phyloP scores from a whole-genome alignment of 371 early-diverging fungal species.

The Mucor racemosus region DNA sequence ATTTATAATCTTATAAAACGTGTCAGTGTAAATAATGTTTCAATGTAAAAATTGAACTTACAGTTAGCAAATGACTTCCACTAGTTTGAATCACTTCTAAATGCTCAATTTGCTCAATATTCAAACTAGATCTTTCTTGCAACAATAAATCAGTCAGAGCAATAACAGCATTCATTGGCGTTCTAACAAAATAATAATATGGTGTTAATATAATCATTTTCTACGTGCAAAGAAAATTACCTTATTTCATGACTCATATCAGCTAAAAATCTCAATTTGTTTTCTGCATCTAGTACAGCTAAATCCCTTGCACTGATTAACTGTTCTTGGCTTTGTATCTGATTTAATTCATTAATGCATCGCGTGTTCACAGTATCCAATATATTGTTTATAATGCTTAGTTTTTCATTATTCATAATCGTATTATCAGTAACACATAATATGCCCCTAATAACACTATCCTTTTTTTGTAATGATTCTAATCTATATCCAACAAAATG shows the following conservation, averaged over 20 bases:
- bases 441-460: constrained; percentile 13
- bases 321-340: constrained; percentile 46
- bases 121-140: constrained; percentile 54
- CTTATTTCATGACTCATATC: constrained; percentile 63
- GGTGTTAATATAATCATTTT: too few relatives aligned
- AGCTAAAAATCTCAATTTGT: constrained; percentile 64
- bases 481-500: constrained; percentile 23
- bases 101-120: constrained; percentile 58
- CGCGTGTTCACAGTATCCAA: constrained; percentile 43
- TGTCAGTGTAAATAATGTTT: too few relatives aligned
- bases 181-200: too few relatives aligned
- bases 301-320: constrained; percentile 54
- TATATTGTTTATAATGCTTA: constrained; percentile 17
- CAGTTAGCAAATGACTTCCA: constrained; percentile 64
- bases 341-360: constrained; percentile 52
- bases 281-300: constrained; percentile 61
- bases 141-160: constrained; percentile 62
- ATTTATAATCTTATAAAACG: constrained; percentile 69
- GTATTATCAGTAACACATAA: constrained; percentile 20
- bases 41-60: too few relatives aligned
- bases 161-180: constrained; percentile 68
- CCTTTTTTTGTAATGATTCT: constrained; percentile 19
- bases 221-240: too few relatives aligned
- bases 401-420: constrained; percentile 3
- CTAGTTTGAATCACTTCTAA: constrained; percentile 66